Evolutionary conservation across 2,329 filamentous ascomycete genomes (phyloP), one percentile per base, ranked within the genome.

Genomic region (Aspergillus sp.): DNA sequence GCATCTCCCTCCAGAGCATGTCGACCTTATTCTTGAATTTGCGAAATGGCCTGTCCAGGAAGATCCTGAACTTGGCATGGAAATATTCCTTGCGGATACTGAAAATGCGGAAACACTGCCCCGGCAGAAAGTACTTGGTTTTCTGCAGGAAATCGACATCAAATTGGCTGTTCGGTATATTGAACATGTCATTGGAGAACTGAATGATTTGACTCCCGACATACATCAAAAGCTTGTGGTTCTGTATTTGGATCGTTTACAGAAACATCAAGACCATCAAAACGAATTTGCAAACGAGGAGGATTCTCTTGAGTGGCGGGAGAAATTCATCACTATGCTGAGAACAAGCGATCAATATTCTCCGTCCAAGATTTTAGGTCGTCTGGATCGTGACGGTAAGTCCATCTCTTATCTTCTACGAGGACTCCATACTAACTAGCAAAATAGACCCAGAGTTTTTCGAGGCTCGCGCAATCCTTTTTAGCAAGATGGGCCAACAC

Each of bases 401-500:
- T 75, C 21, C 58, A 40, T 41, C 24, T 8, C n/a, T 12, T 24
- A 8, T 33, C 15, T n/a, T 23, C 8, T 19, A 17, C 17, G 8
- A 4, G 12, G 12, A 19, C 17, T n/a, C 4, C 9, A 11, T 21
- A 54, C 37, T 58, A 27, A 55, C 54, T 60, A 15, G 62, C 21
- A 44, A 49, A 37, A 12, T 63, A 93, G 91, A 97, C 71, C 81
- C 92, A 0, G 82, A 85, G 3, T 97, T 97, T 68, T 96, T 90
- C 73, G 93, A 98, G 72, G 87, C 91, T 2, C 87, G 93, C 60
- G 95, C 95, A 6, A 88, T 98, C 45, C 88, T 98, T 19, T 84
- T 98, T 40, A 92, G 91, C 74, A 96, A 95, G 66, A 96, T 98
- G 90, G 91, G 91, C 6, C 89, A 93, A 67, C 93, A 99, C 77